Conservation (phyloP, 169 alveolate genomes). For the Eimeria tenella region DNA sequence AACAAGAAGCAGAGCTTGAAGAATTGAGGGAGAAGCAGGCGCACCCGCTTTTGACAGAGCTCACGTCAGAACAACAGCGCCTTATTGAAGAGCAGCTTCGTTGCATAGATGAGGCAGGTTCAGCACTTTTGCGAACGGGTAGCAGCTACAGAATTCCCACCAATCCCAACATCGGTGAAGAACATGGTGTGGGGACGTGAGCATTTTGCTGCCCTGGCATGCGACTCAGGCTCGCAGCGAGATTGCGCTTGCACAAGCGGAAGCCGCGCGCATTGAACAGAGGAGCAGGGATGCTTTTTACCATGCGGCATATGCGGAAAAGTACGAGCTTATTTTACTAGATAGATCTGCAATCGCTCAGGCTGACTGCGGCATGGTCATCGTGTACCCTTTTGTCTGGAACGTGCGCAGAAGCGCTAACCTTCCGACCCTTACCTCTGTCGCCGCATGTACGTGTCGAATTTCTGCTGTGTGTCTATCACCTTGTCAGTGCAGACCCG, state of each 20-base stretch:
- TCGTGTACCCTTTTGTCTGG: not conserved
- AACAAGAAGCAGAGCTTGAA: slow-evolving; percentile 63
- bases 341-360: not conserved
- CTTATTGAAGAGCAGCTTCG: slow-evolving; percentile 78
- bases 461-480: not conserved
- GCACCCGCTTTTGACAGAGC: slow-evolving; percentile 68
- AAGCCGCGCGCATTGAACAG: slow-evolving; percentile 68
- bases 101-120: slow-evolving; percentile 73
- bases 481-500: slow-evolving; percentile 59
- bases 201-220: not conserved
- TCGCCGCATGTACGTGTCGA: not conserved
- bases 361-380: not conserved
- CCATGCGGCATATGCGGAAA: slow-evolving; percentile 64
- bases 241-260: slow-evolving; percentile 61
- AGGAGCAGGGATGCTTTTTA: slow-evolving; percentile 68
- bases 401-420: no score
- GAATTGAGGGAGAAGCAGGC: slow-evolving; percentile 63
- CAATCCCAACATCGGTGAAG: not conserved
- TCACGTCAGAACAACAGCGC: slow-evolving; percentile 72
- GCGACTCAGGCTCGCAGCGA: slow-evolving; percentile 54
- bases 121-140: not conserved
- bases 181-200: not conserved
- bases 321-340: slow-evolving; percentile 7
- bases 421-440: not conserved
- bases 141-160: not conserved